phyloP scores from a whole-genome alignment of 257 asterid species.

The Apocynum venetum region DNA sequence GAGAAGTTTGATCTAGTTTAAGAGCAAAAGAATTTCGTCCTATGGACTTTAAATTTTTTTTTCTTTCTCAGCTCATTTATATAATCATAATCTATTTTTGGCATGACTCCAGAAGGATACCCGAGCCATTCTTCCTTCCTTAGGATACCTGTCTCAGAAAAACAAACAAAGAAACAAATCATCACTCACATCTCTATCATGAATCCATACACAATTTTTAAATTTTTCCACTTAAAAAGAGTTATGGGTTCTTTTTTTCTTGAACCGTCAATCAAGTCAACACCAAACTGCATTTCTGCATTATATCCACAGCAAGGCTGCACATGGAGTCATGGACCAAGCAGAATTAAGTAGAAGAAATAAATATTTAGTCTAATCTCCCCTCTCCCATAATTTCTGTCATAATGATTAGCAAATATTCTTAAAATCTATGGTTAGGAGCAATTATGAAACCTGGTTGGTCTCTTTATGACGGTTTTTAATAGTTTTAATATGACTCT shows the following conservation, averaged over 20 bases:
- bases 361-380: neutral
- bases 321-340: conserved; percentile 17
- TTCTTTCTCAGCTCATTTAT: too few species aligned
- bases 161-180: too few species aligned
- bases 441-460: conserved; percentile 9
- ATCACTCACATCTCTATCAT: too few species aligned
- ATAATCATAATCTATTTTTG: too few species aligned
- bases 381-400: neutral
- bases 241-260: neutral
- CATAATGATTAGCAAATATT: conserved; percentile 14
- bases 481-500: neutral
- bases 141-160: too few species aligned
- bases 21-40: too few species aligned
- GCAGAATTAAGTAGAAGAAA: neutral
- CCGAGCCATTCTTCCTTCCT: too few species aligned
- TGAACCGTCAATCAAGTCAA: neutral
- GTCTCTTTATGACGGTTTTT: neutral
- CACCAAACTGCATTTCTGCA: neutral
- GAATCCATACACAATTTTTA: too few species aligned
- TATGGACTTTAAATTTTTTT: too few species aligned
- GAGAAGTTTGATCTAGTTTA: too few species aligned
- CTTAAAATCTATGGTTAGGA: conserved; percentile 12
- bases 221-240: neutral
- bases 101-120: too few species aligned
- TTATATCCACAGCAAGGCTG: conserved; percentile 14